Base-by-base conservation (phyloP, 2,329 filamentous ascomycete species). In the Didymella exigua region DNA sequence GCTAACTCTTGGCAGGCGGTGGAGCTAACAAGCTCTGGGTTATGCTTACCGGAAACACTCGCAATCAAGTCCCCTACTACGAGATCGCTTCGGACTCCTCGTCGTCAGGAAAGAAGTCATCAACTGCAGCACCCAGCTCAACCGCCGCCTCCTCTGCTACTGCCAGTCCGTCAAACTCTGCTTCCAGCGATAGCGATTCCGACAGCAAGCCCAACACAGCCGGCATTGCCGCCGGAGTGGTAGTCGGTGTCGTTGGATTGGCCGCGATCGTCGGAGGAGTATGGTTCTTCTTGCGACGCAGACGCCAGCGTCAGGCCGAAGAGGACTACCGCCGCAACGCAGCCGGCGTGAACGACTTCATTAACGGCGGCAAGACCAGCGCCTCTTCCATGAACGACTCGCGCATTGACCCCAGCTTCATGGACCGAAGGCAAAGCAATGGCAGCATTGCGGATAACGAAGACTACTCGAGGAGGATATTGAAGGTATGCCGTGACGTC, bases 371-470 rank as follows among this genome's bases (percentile, higher is more conserved):
- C 63, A 83, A 84, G 63, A 85, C 86, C 1, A 85, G 72, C 84
- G 87, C 58, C 81, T 86, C 76, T 26, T 91, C 90, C 9, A 88
- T 90, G 78, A 86, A 86, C 13, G 93, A 98, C 72, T 88, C 90
- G 36, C 86, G 93, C 50, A 86, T 97, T 53, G 93, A 98, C 63
- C 91, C 92, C 7, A 87, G 82, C 52, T 85, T 92, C 61, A 88
- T 96, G 83, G 88, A 89, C 54, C 84, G 91, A 71, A 86, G 93
- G 76, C 84, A 93, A 79, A 97, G 93, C 77, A 91, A 95, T 70
- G 93, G 93, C 65, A 97, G 93, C 76, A 97, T 98, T 75, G 93
- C 93, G 47, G 93, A 98, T 75, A 96, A 97, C 77, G 87, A 96
- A 77, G 93, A 98, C 76, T 98, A 96, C 79, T 97, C 93, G 60